phyloP scores from a whole-genome alignment of 208 protist genomes.

The Trypanosoma melophagium region DNA sequence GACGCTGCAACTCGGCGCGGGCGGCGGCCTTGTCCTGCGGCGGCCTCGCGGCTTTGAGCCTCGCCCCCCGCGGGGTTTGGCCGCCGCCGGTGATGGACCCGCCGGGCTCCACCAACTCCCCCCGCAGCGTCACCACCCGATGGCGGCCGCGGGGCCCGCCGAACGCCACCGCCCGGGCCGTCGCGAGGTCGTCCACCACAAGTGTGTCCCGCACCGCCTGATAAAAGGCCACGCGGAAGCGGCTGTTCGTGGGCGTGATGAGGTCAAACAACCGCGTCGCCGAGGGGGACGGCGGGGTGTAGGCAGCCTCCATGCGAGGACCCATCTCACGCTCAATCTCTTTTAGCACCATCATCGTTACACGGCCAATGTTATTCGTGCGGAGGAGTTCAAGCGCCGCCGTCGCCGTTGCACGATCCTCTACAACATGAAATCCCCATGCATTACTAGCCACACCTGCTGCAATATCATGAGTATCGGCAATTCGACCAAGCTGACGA shows the following conservation, averaged over 20 bases:
- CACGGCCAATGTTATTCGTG: conserved; percentile 92
- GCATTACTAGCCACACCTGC: conserved; percentile 95
- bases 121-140: conserved; percentile 97
- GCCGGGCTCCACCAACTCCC: conserved; percentile 96
- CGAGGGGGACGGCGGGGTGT: conserved; percentile 62
- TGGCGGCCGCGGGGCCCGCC: conserved; percentile 58
- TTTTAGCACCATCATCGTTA: conserved; percentile 98
- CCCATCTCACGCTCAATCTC: conserved; percentile 82
- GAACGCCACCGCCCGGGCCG: conserved; percentile 90
- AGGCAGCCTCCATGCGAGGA: conserved; percentile 38
- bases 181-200: conserved; percentile 91
- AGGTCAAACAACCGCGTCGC: conserved; percentile 93
- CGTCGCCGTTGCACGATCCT: conserved; percentile 91
- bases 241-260: conserved; percentile 85
- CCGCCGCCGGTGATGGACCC: conserved; percentile 99
- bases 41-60: conserved; percentile 74
- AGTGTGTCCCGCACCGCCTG: conserved; percentile 96
- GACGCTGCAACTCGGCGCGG: conserved; percentile 68
- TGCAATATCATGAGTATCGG: conserved; percentile 96
- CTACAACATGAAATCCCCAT: conserved; percentile 98
- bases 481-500: conserved; percentile 97
- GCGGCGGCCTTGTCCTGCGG: conserved; percentile 78
- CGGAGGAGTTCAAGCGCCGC: conserved; percentile 92
- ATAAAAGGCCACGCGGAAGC: conserved; percentile 95
- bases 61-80: conserved; percentile 69